Conservation (phyloP, 371 early-diverging fungal species). For the Saksenaea vasiformis region DNA sequence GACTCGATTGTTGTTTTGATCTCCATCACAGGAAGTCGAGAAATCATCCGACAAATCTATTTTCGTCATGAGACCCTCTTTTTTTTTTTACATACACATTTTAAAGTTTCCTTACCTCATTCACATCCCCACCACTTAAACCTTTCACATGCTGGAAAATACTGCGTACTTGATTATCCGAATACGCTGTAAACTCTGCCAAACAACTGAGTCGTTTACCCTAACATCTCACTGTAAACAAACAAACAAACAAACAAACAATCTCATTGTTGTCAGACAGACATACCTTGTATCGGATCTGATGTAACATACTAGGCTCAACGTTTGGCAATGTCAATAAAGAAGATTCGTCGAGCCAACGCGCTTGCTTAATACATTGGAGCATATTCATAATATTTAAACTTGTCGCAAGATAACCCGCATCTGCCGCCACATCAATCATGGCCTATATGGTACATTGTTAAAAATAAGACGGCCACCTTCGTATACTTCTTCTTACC, state of each 20-base stretch:
- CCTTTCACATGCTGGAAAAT: slow-evolving; percentile 51
- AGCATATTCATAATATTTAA: slow-evolving; percentile 75
- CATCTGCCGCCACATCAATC: slow-evolving; percentile 83
- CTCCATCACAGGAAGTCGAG: slow-evolving; percentile 60
- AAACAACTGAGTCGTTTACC: slow-evolving; percentile 41
- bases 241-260: not conserved
- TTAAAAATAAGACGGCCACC: not conserved
- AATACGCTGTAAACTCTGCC: slow-evolving; percentile 46
- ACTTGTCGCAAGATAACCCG: slow-evolving; percentile 64
- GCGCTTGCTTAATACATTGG: slow-evolving; percentile 90
- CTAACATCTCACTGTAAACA: slow-evolving; percentile 11
- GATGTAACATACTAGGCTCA: slow-evolving; percentile 43
- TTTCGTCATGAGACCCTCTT: slow-evolving; percentile 12
- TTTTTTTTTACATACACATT: no score
- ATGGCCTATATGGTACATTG: slow-evolving; percentile 69
- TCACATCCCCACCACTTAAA: slow-evolving; percentile 31
- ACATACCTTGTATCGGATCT: slow-evolving; percentile 37
- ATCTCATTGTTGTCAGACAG: not conserved
- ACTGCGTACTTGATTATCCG: slow-evolving; percentile 51
- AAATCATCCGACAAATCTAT: slow-evolving; percentile 60
- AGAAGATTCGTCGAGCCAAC: slow-evolving; percentile 75
- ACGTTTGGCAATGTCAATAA: slow-evolving; percentile 72
- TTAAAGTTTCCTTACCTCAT: slow-evolving; percentile 30
- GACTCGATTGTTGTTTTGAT: slow-evolving; percentile 44
- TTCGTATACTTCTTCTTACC: slow-evolving; percentile 18